Evolutionary conservation across 1,139 yeast species (phyloP).

Genomic region (Magnusiomyces paraingens): DNA sequence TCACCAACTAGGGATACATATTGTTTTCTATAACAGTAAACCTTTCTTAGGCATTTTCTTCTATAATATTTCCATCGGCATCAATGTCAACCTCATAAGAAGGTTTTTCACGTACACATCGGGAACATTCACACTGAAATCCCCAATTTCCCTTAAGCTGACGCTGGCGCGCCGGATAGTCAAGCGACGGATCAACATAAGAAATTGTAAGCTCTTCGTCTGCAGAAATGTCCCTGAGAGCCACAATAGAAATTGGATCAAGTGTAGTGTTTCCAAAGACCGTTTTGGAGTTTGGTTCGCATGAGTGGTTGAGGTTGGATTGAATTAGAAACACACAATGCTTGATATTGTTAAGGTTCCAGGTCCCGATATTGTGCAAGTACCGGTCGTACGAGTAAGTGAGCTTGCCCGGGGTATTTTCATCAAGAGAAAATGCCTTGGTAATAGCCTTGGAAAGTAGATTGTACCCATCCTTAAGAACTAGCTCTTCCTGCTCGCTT

Average conservation of each 20-base stretch:
- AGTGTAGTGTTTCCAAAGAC: constrained; percentile 31
- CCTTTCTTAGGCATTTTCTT: neutral
- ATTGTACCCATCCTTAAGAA: constrained; percentile 55
- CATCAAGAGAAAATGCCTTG: neutral
- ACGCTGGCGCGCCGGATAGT: constrained; percentile 57
- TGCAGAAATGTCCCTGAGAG: constrained; percentile 50
- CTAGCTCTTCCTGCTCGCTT: constrained; percentile 51
- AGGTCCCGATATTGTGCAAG: constrained; percentile 1
- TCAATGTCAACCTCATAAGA: constrained; percentile 10
- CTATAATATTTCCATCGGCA: constrained; percentile 4
- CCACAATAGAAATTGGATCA: constrained; percentile 36
- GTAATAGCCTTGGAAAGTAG: constrained; percentile 31
- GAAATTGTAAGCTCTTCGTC: constrained; percentile 67
- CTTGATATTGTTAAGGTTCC: constrained; percentile 5
- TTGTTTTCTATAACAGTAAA: too few relatives aligned
- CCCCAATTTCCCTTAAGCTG: constrained; percentile 78
- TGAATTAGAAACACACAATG: constrained; percentile 51
- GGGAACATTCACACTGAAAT: constrained; percentile 60
- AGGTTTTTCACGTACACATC: constrained; percentile 55
- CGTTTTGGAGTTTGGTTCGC: constrained; percentile 64
- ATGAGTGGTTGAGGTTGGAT: constrained; percentile 70
- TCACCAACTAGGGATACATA: too few relatives aligned
- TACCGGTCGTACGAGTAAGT: neutral
- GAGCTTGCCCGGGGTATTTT: neutral
- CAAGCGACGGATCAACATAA: constrained; percentile 63